Evolutionary conservation across 1,139 yeast species (phyloP).

Genomic region (Candida sanyaensis): DNA sequence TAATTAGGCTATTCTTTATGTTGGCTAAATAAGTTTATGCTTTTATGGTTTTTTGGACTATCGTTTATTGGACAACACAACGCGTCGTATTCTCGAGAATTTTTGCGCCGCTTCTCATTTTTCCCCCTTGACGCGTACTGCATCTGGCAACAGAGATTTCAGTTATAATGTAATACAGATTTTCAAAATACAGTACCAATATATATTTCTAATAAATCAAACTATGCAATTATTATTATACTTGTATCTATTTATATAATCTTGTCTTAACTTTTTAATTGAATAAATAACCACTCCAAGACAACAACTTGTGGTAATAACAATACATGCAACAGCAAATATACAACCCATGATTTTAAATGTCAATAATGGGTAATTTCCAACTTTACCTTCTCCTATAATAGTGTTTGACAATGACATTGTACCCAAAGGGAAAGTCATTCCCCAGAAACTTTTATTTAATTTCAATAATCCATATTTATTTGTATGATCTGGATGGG

Average conservation of each 20-base stretch:
- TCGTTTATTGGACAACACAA: too few relatives aligned
- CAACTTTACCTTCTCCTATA: conserved; percentile 44
- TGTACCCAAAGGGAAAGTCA: conserved; percentile 90
- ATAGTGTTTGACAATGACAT: conserved; percentile 64
- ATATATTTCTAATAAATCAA: not conserved
- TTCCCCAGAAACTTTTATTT: conserved; percentile 72
- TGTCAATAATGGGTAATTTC: conserved; percentile 37
- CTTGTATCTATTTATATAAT: conserved; percentile 2
- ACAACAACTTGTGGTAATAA: conserved; percentile 32
- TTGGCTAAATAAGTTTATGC: too few relatives aligned
- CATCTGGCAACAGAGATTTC: too few relatives aligned
- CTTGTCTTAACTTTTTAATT: conserved; percentile 8
- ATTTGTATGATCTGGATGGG: conserved; percentile 14
- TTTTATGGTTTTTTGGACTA: too few relatives aligned
- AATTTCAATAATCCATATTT: conserved; percentile 13
- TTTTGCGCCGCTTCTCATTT: too few relatives aligned
- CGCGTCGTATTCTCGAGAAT: too few relatives aligned
- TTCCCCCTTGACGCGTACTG: too few relatives aligned
- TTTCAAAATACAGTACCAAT: too few relatives aligned
- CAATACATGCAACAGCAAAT: conserved; percentile 47
- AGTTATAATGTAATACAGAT: too few relatives aligned
- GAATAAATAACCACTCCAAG: conserved; percentile 25
- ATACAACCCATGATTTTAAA: conserved; percentile 64
- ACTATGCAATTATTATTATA: conserved; percentile 6
- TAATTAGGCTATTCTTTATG: too few relatives aligned